Evolutionary conservation across 2,329 filamentous ascomycete species (phyloP).

Genomic region (Eurotiales sp.): DNA sequence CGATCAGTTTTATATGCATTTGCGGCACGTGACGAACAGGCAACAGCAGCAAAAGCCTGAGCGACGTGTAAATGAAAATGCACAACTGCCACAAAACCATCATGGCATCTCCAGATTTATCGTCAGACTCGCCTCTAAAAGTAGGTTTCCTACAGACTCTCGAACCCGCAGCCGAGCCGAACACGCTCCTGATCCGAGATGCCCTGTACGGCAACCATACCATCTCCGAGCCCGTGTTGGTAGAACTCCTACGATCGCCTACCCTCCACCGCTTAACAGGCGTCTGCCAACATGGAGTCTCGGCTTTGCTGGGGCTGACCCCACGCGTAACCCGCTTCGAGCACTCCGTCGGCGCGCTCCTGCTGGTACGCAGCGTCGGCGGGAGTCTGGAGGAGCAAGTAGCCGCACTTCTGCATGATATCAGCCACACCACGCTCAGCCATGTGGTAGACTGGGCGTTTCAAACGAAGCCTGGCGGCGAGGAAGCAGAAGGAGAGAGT

Average conservation of each 20-base stretch:
- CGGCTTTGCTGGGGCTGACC: constrained; percentile 31
- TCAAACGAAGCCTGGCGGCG: constrained; percentile 31
- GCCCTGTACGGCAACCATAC: constrained; percentile 32
- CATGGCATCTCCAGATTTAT: too few relatives aligned
- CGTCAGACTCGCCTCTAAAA: too few relatives aligned
- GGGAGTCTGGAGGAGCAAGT: constrained; percentile 36
- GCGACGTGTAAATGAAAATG: too few relatives aligned
- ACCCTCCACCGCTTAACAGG: constrained; percentile 32
- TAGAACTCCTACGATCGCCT: constrained; percentile 33
- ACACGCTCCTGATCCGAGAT: constrained; percentile 28
- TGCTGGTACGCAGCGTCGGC: constrained; percentile 36
- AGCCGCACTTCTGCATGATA: constrained; percentile 38
- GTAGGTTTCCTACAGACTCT: constrained; percentile 19
- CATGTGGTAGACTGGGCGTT: constrained; percentile 40
- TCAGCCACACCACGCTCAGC: constrained; percentile 39
- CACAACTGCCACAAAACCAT: too few relatives aligned
- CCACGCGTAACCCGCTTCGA: constrained; percentile 37
- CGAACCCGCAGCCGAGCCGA: constrained; percentile 14
- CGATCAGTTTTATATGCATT: too few relatives aligned
- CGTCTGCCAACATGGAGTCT: constrained; percentile 38
- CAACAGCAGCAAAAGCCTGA: too few relatives aligned
- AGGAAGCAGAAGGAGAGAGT: too few relatives aligned
- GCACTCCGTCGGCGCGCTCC: constrained; percentile 39
- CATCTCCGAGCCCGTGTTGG: constrained; percentile 34
- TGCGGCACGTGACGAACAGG: too few relatives aligned